A percentile compares a stretch with the other conserved stretches of the same genome.
Conservation (phyloP, 1,139 yeast genomes). For the Yamadazyma buinensis region DNA sequence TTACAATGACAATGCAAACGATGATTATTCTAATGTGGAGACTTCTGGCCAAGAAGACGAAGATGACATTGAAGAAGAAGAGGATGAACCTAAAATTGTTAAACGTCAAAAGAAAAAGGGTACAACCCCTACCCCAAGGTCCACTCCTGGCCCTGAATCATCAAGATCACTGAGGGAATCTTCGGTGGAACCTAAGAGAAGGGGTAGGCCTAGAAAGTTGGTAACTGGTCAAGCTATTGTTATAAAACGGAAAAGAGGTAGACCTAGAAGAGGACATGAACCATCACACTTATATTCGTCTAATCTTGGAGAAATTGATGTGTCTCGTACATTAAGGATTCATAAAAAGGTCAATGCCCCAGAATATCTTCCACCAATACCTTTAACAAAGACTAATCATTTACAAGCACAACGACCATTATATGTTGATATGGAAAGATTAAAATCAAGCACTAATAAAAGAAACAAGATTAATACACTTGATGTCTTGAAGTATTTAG, state of each 20-base stretch:
- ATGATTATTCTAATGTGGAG: neutral
- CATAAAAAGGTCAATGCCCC: neutral
- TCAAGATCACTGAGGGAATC: slow-evolving; percentile 1
- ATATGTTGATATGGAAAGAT: slow-evolving; percentile 26
- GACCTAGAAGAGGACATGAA: slow-evolving; percentile 12
- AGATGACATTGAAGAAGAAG: neutral
- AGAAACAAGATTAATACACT: slow-evolving; percentile 29
- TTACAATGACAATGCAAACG: neutral
- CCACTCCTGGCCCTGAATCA: neutral
- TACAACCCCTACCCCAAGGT: neutral
- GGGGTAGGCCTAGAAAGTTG: slow-evolving; percentile 10
- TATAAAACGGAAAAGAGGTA: slow-evolving; percentile 12
- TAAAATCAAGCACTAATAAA: slow-evolving; percentile 19
- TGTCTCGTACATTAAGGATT: neutral
- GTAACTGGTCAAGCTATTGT: neutral
- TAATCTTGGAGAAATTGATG: slow-evolving; percentile 1
- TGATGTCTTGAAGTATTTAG: slow-evolving; percentile 35
- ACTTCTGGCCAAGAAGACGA: neutral
- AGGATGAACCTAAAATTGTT: neutral
- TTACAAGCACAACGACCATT: slow-evolving; percentile 27
- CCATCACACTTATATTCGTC: neutral
- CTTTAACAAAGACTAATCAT: slow-evolving; percentile 18
- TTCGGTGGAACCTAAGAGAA: slow-evolving; percentile 3
- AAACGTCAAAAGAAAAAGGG: neutral
- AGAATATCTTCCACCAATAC: slow-evolving; percentile 6